These are phyloP conservation scores for Fusarium buxicola DNA, from an alignment of 2,329 filamentous ascomycete genomes.

Conservation along the genomic window DNA sequence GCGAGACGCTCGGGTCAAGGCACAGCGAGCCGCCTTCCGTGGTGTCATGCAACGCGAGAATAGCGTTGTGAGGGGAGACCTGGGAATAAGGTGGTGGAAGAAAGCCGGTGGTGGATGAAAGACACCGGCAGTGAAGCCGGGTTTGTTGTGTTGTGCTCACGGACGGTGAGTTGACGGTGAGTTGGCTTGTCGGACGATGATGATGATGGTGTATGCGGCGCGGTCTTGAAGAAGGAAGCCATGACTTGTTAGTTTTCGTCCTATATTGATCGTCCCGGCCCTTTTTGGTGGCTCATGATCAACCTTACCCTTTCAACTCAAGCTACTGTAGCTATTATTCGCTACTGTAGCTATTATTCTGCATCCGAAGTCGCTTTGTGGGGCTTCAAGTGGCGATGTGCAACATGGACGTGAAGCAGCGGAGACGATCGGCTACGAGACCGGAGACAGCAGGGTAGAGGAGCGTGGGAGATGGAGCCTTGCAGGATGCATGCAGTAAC, in stretches of 20 bases:
- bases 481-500: constrained; percentile 34
- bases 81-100: background rate
- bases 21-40: constrained; percentile 25
- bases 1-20: constrained; percentile 20
- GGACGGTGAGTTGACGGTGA: too few species aligned
- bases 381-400: too few species aligned
- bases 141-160: background rate
- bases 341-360: too few species aligned
- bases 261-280: constrained; percentile 16
- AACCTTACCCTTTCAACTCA: too few species aligned
- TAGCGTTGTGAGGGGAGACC: constrained; percentile 32
- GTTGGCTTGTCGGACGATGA: constrained; percentile 14
- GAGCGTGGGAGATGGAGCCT: constrained; percentile 20
- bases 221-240: constrained; percentile 4
- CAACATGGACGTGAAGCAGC: too few species aligned
- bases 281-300: background rate
- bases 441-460: background rate
- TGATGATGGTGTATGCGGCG: constrained; percentile 26
- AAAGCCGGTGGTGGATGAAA: constrained; percentile 9
- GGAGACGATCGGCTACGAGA: background rate
- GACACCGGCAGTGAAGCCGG: constrained; percentile 22
- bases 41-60: constrained; percentile 44
- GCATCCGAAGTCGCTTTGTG: too few species aligned
- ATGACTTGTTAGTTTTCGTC: constrained; percentile 12
- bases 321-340: too few species aligned